Base-by-base conservation (phyloP, 176 grass and related monocot genomes). In the Juncus inflexus region DNA sequence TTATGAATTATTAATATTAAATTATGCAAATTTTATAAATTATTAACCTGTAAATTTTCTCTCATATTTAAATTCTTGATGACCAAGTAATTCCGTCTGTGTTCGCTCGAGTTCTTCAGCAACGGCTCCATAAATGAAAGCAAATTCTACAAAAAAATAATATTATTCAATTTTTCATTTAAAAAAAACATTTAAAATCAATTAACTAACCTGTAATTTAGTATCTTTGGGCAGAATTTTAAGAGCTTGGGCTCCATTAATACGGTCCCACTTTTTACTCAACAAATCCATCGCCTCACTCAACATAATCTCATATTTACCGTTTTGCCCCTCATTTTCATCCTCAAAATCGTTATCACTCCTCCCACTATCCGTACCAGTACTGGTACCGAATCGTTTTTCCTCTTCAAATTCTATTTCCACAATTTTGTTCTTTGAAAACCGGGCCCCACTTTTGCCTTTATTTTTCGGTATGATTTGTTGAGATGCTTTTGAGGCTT, bases 231-330 rank as follows among this genome's bases (percentile, higher is more conserved):
- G 94, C 81, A 99, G 80, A 47, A 99, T 71, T 38, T 83, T 85
- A 79, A 99, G 80, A 72, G 94, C 88, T 73, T 99, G 94, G 61
- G 85, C 85, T 83, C 88, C 94, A 86, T 99, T 99, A 66, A 99
- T 92, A 67, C 88, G 90, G 51, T 99, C 94, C 94, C 94, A 99
- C 69, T 87, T 70, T 70, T 92, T 86, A 80, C 87, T 92, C 77
- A 99, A 82, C 50, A 99, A 74, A 66, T 99, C 80, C 69, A 99
- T 60, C 69, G 94, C 85, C 74, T 99, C 85, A 65, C 89, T 99
- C 78, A 99, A 84, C 88, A 99, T 99, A 71, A 86, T 86, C 64
- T 6, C 68, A 39, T 59, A 57, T 10, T 41, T 37, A 40, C 16
- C 38, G 4, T 40, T 55, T 71, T 71, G 9, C 40, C 35, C 68